Evolutionary conservation across 2,329 filamentous ascomycete genomes (phyloP).

Genomic region (Fonsecaea multimorphosa): DNA sequence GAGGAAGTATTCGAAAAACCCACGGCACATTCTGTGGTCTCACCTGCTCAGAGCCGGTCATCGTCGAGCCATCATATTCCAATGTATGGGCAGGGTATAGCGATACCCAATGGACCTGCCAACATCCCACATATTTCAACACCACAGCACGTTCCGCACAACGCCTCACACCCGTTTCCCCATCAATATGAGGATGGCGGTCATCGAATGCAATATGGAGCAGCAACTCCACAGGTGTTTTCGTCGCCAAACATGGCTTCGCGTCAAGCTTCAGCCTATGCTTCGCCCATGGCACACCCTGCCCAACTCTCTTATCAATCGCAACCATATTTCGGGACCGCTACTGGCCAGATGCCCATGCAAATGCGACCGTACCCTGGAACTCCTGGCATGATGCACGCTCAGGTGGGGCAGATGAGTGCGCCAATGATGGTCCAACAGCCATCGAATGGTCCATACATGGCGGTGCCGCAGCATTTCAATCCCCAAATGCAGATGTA

Average conservation of each 20-base stretch:
- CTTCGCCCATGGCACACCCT: slow-evolving; percentile 70
- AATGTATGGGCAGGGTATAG: slow-evolving; percentile 85
- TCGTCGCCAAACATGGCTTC: slow-evolving; percentile 80
- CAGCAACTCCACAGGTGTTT: slow-evolving; percentile 79
- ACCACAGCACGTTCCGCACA: slow-evolving; percentile 78
- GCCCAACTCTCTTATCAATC: slow-evolving; percentile 74
- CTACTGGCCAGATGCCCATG: slow-evolving; percentile 62
- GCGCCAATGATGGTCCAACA: slow-evolving; percentile 84
- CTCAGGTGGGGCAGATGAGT: slow-evolving; percentile 73
- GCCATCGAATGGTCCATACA: slow-evolving; percentile 70
- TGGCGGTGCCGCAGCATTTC: slow-evolving; percentile 72
- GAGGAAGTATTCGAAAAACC: slow-evolving; percentile 77
- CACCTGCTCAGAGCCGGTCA: slow-evolving; percentile 68
- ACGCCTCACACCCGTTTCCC: slow-evolving; percentile 76
- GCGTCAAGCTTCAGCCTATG: slow-evolving; percentile 69
- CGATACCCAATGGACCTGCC: slow-evolving; percentile 76
- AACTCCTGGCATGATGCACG: slow-evolving; percentile 73
- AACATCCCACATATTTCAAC: slow-evolving; percentile 71
- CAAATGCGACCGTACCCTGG: slow-evolving; percentile 75
- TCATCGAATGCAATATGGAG: slow-evolving; percentile 83
- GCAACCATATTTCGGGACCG: slow-evolving; percentile 72
- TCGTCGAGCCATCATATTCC: slow-evolving; percentile 70
- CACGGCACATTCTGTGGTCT: slow-evolving; percentile 66
- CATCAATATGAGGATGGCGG: slow-evolving; percentile 76
- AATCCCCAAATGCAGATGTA: slow-evolving; percentile 82